Conservation (phyloP, 2,329 filamentous ascomycete genomes). For the Macrophomina pseudophaseolina region DNA sequence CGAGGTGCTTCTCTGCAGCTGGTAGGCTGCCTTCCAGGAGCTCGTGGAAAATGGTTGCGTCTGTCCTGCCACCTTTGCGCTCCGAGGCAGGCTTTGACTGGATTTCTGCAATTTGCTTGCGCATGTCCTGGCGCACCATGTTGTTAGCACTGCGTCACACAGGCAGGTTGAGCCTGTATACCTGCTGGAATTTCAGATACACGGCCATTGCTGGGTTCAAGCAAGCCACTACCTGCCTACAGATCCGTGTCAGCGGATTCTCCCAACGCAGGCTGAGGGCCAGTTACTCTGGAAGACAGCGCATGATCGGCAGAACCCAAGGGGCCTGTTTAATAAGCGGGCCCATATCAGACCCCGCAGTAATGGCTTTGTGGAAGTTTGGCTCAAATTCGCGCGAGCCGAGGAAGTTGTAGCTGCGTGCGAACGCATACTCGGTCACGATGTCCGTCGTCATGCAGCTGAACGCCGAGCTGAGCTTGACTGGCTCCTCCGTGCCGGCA, state of each 20-base stretch:
- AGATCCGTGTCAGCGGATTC: constrained; percentile 19
- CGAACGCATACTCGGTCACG: constrained; percentile 47
- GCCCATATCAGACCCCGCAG: constrained; percentile 34
- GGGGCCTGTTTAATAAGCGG: constrained; percentile 38
- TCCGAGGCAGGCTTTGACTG: not conserved
- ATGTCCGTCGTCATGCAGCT: constrained; percentile 38
- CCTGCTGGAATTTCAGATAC: not conserved
- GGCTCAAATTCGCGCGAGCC: constrained; percentile 36
- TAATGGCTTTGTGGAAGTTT: constrained; percentile 34
- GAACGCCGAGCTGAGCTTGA: constrained; percentile 1
- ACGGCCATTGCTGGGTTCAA: not conserved
- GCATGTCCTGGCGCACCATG: not conserved
- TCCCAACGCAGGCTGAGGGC: not conserved
- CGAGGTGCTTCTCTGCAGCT: constrained; percentile 16
- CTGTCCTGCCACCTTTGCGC: not conserved
- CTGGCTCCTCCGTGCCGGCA: constrained; percentile 7
- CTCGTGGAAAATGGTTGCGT: constrained; percentile 27
- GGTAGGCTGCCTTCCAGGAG: constrained; percentile 27
- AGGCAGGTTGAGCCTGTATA: no score
- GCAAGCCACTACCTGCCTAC: not conserved
- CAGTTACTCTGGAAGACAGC: not conserved
- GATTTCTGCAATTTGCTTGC: constrained; percentile 4
- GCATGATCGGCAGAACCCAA: constrained; percentile 29
- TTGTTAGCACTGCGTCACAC: no score
- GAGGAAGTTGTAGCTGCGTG: constrained; percentile 39